Conservation (phyloP, 306 rosid species). For the Gastrolobium bilobum region DNA sequence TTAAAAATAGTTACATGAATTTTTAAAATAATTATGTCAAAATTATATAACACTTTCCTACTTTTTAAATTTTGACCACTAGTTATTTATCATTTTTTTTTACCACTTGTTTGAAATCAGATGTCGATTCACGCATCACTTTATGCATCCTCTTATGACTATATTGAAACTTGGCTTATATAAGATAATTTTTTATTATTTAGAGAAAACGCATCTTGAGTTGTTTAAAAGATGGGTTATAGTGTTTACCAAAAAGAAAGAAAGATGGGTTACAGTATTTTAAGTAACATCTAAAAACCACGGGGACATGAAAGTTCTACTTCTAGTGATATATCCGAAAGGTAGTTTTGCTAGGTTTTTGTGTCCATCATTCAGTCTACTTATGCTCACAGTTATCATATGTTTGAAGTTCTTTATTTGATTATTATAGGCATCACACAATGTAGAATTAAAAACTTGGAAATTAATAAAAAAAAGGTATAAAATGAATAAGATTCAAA, state of each 20-base stretch:
- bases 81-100: no score
- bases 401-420: not conserved
- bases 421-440: slow-evolving; percentile 11
- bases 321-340: not conserved
- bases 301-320: not conserved
- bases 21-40: not conserved
- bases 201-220: no score
- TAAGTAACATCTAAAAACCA: not conserved
- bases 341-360: slow-evolving; percentile 8
- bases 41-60: not conserved
- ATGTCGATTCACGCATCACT: not conserved
- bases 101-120: not conserved
- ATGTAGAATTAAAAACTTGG: not conserved
- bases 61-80: not conserved
- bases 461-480: not conserved
- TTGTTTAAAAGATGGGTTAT: not conserved
- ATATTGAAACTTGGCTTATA: no score
- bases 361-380: slow-evolving; percentile 12
- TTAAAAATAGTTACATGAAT: not conserved
- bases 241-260: no score
- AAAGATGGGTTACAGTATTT: not conserved
- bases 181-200: no score
- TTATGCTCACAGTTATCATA: not conserved
- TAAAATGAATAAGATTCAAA: no score
- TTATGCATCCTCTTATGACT: not conserved